These are phyloP conservation scores for Ceratocystis destructans DNA, from an alignment of 2,329 filamentous ascomycete genomes.

Conservation along the genomic window DNA sequence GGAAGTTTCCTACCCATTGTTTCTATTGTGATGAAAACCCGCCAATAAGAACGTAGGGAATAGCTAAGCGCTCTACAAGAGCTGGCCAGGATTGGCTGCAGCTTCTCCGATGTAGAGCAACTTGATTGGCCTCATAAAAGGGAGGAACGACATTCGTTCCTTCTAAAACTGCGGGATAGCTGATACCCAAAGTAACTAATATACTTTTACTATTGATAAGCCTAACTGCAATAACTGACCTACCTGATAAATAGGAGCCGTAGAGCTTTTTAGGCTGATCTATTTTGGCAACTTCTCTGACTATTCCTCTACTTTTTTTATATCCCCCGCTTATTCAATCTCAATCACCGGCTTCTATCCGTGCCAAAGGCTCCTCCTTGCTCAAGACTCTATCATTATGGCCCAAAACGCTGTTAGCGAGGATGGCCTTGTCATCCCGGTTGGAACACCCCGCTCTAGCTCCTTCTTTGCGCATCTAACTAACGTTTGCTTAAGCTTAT, in stretches of 20 bases:
- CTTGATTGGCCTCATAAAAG: background rate
- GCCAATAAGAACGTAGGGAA: background rate
- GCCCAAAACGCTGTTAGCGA: constrained; percentile 34
- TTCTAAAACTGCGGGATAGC: background rate
- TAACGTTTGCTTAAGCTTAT: constrained; percentile 43
- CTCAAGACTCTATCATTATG: constrained; percentile 24
- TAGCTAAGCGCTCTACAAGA: background rate
- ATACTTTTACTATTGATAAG: too few relatives aligned
- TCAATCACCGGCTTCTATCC: background rate
- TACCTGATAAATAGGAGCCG: too few relatives aligned
- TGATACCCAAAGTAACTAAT: too few relatives aligned
- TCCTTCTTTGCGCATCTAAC: constrained; percentile 20
- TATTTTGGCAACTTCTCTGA: background rate
- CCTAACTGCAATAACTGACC: too few relatives aligned
- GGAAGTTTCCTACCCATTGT: background rate
- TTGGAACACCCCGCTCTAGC: constrained; percentile 24
- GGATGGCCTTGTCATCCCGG: constrained; percentile 42
- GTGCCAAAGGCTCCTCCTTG: background rate
- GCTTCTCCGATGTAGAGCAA: background rate
- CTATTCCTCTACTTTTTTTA: background rate
- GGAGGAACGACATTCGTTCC: background rate
- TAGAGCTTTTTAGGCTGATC: too few relatives aligned
- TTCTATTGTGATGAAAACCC: background rate
- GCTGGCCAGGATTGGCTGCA: background rate
- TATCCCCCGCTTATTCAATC: background rate